Base-by-base conservation (phyloP, 1,284 basidiomycete species). In the Cutaneotrichosporon sp. region DNA sequence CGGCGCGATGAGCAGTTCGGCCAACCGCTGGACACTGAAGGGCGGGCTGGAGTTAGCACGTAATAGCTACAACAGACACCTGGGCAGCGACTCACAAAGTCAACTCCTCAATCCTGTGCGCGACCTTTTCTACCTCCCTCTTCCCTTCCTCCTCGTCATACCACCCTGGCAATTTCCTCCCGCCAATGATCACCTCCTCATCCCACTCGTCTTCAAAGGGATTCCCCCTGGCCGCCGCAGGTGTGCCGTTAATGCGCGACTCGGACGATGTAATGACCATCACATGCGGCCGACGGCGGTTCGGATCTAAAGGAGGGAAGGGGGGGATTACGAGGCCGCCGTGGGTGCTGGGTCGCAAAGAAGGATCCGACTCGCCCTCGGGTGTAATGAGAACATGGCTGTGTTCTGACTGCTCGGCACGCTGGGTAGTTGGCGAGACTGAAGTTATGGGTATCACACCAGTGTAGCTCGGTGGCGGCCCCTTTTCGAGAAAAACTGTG, bases 11-110 rank as follows among this genome's bases (percentile, higher is more conserved):
- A 85, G 83, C n/a, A 97, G 81, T 67, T 96, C 91, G 63, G 87
- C 89, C 16, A 96, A 75, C 32, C 92, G 84, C 72, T 97, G 92
- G 47, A 96, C 86, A 4, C 92, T 94, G 74, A 96, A 97, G 3
- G 92, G 92, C 0, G 89, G 82, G 49, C 82, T 11, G 26, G 8
- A 16, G 46, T 34, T 20, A 25, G 34, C 34, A 10, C 34, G n/a
- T 39, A 14, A 12, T 16, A 3, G 43, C 49, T 41, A 7, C 55
- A 49, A 22, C 19, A 26, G 49, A 55, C 17, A n/a, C n/a, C n/a
- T n/a, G n/a, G n/a, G n/a, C n/a, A n/a, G 20, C 43, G 11, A 68
- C 69, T 53, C 51, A 69, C 64, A 63, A 60, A 3, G 65, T 54
- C 60, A 92, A 86, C n/a, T 82, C 81, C 61, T 90, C 83, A 16